phyloP scores from a whole-genome alignment of 1,284 basidiomycete genomes.

The Cryptococcus deneoformans region DNA sequence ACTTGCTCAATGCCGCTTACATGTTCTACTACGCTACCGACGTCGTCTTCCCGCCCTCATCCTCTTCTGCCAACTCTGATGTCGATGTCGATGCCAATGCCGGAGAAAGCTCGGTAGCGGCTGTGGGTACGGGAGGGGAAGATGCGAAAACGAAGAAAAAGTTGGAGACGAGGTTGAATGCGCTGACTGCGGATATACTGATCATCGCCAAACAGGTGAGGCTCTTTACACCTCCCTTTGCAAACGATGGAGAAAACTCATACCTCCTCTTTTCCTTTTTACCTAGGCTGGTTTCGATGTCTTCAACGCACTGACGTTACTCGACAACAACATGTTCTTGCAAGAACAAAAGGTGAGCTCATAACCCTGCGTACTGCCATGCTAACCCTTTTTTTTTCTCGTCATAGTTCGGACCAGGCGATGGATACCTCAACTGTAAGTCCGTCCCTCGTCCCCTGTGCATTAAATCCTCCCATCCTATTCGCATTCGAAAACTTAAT shows the following conservation, averaged over 20 bases:
- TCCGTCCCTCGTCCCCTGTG: not conserved
- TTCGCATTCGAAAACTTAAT: not conserved
- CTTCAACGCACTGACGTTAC: conserved; percentile 89
- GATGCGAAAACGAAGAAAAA: conserved; percentile 57
- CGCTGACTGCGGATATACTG: conserved; percentile 73
- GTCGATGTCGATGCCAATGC: conserved; percentile 3
- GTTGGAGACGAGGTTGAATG: conserved; percentile 68
- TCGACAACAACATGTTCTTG: conserved; percentile 87
- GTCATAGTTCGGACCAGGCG: conserved; percentile 78
- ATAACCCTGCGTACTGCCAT: not conserved
- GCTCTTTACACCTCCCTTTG: not conserved
- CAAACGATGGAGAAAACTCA: too few relatives aligned
- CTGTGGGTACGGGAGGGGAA: conserved; percentile 1
- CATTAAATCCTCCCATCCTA: not conserved
- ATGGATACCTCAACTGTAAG: conserved; percentile 64
- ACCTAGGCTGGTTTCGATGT: conserved; percentile 82
- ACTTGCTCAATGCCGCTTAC: conserved; percentile 55
- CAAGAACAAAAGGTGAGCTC: conserved; percentile 69
- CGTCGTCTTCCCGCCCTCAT: conserved; percentile 39
- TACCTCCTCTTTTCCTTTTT: too few relatives aligned
- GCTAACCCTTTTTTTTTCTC: not conserved
- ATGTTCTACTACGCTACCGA: conserved; percentile 57
- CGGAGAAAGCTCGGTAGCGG: conserved; percentile 20
- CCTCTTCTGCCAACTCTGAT: conserved; percentile 20
- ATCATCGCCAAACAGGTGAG: conserved; percentile 64